Evolutionary conservation across 805 yeast species (phyloP).

Genomic region (Cyberlindnera mississippiensis): DNA sequence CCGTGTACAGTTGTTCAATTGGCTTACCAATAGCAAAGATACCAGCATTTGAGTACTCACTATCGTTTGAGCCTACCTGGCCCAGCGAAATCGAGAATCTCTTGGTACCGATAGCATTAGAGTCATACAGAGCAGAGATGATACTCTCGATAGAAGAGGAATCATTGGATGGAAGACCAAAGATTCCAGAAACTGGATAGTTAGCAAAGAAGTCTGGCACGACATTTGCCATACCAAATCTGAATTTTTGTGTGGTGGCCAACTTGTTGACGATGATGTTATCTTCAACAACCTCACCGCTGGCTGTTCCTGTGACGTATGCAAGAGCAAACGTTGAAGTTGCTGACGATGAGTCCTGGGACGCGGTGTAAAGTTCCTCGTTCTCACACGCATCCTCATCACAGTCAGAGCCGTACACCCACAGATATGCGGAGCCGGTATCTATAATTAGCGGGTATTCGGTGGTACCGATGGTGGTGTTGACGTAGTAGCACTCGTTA

Average conservation of each 20-base stretch:
- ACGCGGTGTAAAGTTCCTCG: constrained; percentile 29
- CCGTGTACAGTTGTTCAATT: constrained; percentile 34
- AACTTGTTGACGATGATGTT: constrained; percentile 29
- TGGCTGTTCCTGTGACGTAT: constrained; percentile 51
- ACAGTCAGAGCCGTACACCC: constrained; percentile 58
- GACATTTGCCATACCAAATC: constrained; percentile 49
- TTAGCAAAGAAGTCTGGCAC: constrained; percentile 51
- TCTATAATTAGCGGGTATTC: constrained; percentile 52
- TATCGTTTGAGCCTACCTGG: constrained; percentile 21
- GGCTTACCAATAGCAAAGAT: constrained; percentile 42
- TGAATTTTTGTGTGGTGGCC: constrained; percentile 36
- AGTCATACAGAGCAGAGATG: constrained; percentile 35
- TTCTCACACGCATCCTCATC: constrained; percentile 39
- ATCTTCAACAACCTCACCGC: constrained; percentile 44
- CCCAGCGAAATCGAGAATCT: constrained; percentile 47
- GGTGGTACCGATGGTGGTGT: constrained; percentile 37
- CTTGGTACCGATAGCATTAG: constrained; percentile 31
- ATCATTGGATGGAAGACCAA: constrained; percentile 52
- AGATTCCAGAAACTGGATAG: constrained; percentile 54
- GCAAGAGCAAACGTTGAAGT: constrained; percentile 41
- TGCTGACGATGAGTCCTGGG: constrained; percentile 15
- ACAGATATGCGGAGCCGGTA: constrained; percentile 61
- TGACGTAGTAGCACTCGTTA: constrained; percentile 36
- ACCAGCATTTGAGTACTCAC: constrained; percentile 31
- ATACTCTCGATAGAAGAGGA: constrained; percentile 36